These are phyloP conservation scores for Acer yangbiense DNA, from an alignment of 345 rosid species.

Conservation along the genomic window DNA sequence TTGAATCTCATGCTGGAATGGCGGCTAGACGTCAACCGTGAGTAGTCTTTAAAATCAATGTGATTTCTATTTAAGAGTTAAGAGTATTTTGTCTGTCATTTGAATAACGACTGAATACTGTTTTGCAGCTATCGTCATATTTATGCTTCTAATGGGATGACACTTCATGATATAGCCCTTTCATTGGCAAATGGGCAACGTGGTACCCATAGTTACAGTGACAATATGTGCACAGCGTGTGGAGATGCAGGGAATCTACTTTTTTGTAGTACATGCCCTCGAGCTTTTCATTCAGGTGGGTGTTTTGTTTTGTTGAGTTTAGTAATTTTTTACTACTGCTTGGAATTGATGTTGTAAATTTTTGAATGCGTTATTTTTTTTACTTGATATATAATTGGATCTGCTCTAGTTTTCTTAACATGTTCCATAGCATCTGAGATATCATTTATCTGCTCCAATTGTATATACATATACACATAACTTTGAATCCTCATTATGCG, in stretches of 20 bases:
- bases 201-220: constrained; percentile 65
- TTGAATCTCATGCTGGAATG: constrained; percentile 99
- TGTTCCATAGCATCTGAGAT: background rate
- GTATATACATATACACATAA: background rate
- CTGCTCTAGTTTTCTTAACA: background rate
- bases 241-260: constrained; percentile 83
- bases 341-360: constrained; percentile 12
- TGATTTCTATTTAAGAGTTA: constrained; percentile 12
- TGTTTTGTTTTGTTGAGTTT: constrained; percentile 3
- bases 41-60: constrained; percentile 36
- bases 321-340: background rate
- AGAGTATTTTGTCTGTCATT: constrained; percentile 11
- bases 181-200: constrained; percentile 81
- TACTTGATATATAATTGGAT: background rate
- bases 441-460: background rate
- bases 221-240: constrained; percentile 88
- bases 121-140: constrained; percentile 88
- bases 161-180: constrained; percentile 93
- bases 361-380: background rate
- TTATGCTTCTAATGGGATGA: constrained; percentile 73
- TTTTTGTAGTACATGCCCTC: constrained; percentile 82
- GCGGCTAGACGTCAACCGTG: constrained; percentile 99
- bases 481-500: background rate
- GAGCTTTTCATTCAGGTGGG: constrained; percentile 83
- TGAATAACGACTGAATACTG: constrained; percentile 12